Evolutionary conservation across 805 yeast genomes (phyloP).

Genomic region (Lipomyces mesembrius): DNA sequence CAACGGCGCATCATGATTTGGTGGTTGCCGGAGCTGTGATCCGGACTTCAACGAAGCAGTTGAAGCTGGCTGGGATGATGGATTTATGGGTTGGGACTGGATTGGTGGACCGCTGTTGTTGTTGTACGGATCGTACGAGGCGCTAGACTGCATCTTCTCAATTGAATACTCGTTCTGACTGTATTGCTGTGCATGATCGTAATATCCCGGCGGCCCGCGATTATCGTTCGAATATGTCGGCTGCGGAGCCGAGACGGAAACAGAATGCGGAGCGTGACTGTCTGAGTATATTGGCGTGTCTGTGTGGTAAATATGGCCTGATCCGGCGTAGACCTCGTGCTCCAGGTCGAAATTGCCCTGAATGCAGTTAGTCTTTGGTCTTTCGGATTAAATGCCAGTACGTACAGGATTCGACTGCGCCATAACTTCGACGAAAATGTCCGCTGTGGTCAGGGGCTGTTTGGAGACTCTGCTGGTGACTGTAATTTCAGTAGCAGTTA

Average conservation of each 20-base stretch:
- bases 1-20: background rate
- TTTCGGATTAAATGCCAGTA: background rate
- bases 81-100: conserved; percentile 1
- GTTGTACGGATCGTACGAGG: background rate
- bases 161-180: background rate
- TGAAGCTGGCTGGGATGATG: conserved; percentile 1
- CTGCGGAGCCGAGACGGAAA: background rate
- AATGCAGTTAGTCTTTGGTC: background rate
- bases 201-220: background rate
- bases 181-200: background rate
- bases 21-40: background rate
- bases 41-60: conserved; percentile 2
- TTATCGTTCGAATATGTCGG: background rate
- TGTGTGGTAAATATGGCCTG: background rate
- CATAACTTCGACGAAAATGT: background rate
- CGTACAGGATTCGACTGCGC: background rate
- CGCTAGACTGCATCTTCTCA: background rate
- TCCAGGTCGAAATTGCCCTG: background rate
- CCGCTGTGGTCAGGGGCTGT: background rate
- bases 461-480: too few species aligned
- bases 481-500: too few species aligned
- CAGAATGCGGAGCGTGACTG: background rate
- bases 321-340: background rate
- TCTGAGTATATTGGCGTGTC: background rate
- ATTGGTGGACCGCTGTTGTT: conserved; percentile 2